Conservation (phyloP, 179 eudicot species). For the Sideroxylon spinosum region DNA sequence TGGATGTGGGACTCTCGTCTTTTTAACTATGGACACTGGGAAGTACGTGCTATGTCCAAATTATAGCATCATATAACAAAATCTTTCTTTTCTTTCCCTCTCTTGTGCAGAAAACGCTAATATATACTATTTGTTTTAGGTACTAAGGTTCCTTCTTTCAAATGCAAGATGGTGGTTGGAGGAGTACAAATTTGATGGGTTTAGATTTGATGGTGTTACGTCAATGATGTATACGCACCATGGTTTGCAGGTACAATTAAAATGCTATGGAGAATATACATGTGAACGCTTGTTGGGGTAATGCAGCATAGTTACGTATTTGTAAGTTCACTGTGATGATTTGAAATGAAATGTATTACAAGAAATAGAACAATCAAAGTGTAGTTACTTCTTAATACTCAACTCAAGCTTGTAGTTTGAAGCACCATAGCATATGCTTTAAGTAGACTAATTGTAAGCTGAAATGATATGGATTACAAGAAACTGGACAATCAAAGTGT, state of each 20-base stretch:
- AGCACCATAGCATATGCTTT: not conserved
- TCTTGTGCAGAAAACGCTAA: not conserved
- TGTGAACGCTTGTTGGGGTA: not conserved
- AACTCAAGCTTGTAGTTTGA: not conserved
- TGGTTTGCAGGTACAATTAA: slow-evolving; percentile 69
- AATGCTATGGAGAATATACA: not conserved
- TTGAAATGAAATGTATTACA: not conserved
- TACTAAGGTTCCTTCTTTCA: slow-evolving; percentile 85
- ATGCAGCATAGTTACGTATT: not conserved
- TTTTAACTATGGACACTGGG: slow-evolving; percentile 95
- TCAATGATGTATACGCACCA: slow-evolving; percentile 99
- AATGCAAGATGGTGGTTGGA: slow-evolving; percentile 99
- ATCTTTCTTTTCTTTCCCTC: not conserved
- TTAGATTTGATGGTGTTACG: slow-evolving; percentile 98
- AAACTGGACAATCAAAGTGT: not conserved
- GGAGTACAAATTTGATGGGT: slow-evolving; percentile 97
- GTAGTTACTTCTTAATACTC: not conserved
- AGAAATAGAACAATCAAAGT: not conserved
- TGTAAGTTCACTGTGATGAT: not conserved
- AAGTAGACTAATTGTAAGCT: no score
- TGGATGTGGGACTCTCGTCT: slow-evolving; percentile 99
- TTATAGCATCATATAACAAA: not conserved
- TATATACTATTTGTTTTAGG: slow-evolving; percentile 42
- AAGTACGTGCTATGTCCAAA: slow-evolving; percentile 41
- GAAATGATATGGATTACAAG: no score